These are phyloP conservation scores for Kondoa malvinella DNA, from an alignment of 768 basidiomycete genomes.

Conservation along the genomic window DNA sequence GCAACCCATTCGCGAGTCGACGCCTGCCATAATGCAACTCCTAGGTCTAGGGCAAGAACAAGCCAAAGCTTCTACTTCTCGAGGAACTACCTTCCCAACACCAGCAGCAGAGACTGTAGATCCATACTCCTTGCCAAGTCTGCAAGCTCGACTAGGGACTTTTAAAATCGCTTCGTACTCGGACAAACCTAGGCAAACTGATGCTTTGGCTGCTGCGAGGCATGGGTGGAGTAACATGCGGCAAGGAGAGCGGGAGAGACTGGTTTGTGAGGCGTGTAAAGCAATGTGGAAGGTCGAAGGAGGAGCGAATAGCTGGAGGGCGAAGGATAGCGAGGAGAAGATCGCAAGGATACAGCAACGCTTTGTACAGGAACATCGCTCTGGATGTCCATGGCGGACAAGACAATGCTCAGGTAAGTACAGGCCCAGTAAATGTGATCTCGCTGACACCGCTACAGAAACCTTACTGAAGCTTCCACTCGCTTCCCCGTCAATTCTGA, in stretches of 20 bases:
- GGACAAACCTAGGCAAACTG: not conserved
- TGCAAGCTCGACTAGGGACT: not conserved
- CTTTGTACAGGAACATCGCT: not conserved
- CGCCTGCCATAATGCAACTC: constrained; percentile 2
- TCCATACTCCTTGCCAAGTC: not conserved
- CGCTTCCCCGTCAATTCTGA: not conserved
- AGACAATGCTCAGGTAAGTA: constrained; percentile 1
- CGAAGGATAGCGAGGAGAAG: not conserved
- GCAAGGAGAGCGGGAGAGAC: not conserved
- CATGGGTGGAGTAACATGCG: not conserved
- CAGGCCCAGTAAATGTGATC: not conserved
- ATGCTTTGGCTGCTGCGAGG: constrained; percentile 2
- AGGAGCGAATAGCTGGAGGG: not conserved
- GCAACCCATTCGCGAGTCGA: not conserved
- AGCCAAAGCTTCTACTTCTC: too few relatives aligned
- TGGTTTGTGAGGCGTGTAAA: not conserved
- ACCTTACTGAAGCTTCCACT: not conserved
- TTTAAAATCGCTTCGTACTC: constrained; percentile 3
- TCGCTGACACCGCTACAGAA: not conserved
- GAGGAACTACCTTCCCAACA: not conserved
- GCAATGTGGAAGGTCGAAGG: not conserved
- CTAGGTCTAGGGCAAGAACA: not conserved
- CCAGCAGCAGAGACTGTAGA: not conserved
- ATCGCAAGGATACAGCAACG: not conserved
- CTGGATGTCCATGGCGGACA: not conserved